phyloP scores from a whole-genome alignment of 2,329 filamentous ascomycete genomes.

The Xylariaceae sp. region DNA sequence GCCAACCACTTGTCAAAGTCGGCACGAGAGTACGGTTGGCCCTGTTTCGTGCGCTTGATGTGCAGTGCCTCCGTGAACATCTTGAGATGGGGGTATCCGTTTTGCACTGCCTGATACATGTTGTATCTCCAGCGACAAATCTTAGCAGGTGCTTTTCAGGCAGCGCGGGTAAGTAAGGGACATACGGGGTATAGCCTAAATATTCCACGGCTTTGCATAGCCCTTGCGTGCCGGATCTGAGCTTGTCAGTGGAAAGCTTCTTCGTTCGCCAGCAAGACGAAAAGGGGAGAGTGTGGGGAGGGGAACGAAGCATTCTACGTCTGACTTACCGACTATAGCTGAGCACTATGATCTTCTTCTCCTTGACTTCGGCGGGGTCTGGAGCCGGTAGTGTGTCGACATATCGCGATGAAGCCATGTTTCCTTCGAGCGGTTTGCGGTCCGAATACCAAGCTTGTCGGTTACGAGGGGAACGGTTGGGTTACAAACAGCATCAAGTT shows the following conservation, averaged over 20 bases:
- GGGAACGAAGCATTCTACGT: background rate
- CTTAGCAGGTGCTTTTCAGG: background rate
- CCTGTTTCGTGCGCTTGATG: slow-evolving; percentile 4
- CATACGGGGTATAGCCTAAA: slow-evolving; percentile 10
- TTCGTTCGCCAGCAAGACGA: background rate
- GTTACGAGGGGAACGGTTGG: background rate
- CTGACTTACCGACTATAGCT: slow-evolving; percentile 9
- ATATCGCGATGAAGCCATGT: slow-evolving; percentile 7
- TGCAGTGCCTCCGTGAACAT: slow-evolving; percentile 15
- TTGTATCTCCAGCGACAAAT: slow-evolving; percentile 9
- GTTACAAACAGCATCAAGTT: background rate
- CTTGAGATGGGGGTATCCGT: slow-evolving; percentile 10
- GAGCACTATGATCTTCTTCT: slow-evolving; percentile 11
- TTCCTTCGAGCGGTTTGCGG: background rate
- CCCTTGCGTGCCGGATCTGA: slow-evolving; percentile 12
- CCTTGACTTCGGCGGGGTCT: slow-evolving; percentile 1
- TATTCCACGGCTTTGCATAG: slow-evolving; percentile 13
- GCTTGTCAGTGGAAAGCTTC: slow-evolving; percentile 1
- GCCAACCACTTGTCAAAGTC: slow-evolving; percentile 19
- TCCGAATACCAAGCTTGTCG: background rate
- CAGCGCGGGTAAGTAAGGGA: background rate
- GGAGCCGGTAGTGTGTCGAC: slow-evolving; percentile 7
- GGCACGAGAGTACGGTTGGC: slow-evolving; percentile 13
- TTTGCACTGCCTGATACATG: slow-evolving; percentile 1
- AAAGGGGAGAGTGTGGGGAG: background rate